phyloP scores from a whole-genome alignment of 352 stramenopile genomes.

The Peronosclerospora sorghi region DNA sequence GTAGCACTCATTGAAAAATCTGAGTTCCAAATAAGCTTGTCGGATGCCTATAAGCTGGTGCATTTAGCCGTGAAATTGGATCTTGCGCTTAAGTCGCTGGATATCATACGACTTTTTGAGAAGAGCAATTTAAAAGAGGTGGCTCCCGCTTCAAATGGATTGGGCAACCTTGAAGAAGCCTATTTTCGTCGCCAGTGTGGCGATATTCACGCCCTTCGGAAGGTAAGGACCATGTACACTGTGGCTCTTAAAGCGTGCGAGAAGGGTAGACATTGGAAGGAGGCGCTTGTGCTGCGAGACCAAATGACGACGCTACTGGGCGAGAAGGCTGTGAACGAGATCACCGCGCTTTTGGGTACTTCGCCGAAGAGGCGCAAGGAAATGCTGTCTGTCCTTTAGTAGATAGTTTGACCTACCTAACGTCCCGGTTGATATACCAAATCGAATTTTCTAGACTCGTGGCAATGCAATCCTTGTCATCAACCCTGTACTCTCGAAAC shows the following conservation, averaged over 20 bases:
- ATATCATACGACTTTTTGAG: conserved; percentile 44
- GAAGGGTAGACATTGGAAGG: conserved; percentile 45
- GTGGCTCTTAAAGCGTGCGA: conserved; percentile 39
- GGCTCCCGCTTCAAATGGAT: conserved; percentile 14
- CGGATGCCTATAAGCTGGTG: conserved; percentile 42
- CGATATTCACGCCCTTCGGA: conserved; percentile 25
- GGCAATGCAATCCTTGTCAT: no score
- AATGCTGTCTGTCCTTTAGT: conserved; percentile 9
- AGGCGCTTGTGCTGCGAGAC: conserved; percentile 38
- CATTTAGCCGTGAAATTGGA: conserved; percentile 37
- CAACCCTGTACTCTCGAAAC: no score
- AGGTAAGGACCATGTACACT: conserved; percentile 48
- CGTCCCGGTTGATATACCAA: no score
- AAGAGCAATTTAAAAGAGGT: conserved; percentile 25
- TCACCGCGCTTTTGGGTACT: conserved; percentile 3
- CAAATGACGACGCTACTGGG: conserved; percentile 33
- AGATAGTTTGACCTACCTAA: no score
- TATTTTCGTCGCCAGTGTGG: conserved; percentile 10
- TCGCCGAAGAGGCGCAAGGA: conserved; percentile 16
- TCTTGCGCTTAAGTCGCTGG: conserved; percentile 22
- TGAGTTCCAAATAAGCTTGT: conserved; percentile 25
- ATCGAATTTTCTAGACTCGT: no score
- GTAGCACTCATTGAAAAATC: conserved; percentile 32
- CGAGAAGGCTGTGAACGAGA: conserved; percentile 22
- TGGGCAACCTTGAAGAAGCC: conserved; percentile 16